Base-by-base conservation (phyloP, 371 early-diverging fungal species). In the Mucor velutinosus region DNA sequence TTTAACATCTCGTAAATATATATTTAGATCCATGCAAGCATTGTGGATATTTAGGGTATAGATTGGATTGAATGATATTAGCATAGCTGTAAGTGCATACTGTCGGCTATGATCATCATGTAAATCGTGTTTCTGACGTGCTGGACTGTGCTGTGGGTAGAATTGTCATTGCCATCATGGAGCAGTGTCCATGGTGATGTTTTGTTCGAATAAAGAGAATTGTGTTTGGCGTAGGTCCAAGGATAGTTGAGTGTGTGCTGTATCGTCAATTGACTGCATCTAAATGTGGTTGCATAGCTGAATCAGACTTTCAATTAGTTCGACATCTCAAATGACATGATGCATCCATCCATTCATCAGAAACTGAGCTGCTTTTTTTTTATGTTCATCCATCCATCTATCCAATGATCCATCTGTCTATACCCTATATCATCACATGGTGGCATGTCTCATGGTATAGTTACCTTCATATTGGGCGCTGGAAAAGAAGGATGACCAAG, bases 401-500 rank as follows among this genome's bases (percentile, higher is more conserved):
- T 60, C 60, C 21, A 19, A 60, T 56, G 27, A n/a, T 58, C 19
- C 14, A 19, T 58, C 35, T 10, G 39, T 27, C 4, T 60, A 7
- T 43, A 60, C 41, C 21, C 39, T 60, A n/a, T 60, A 25, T 15
- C 41, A 33, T 45, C 27, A 8, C 53, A 23, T 33, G 6, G 30
- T 19, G 45, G 11, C 45, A n/a, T 60, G 45, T 43, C n/a, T 60
- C n/a, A 27, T 25, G 23, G 25, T 39, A 25, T 60, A 25, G 10
- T 60, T 60, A 60, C 60, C 60, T 60, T 60, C 60, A 60, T 60
- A 30, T 23, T 60, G 60, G 59, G 58, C 45, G 60, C 41, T 60
- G 60, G 60, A 60, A 60, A 60, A 60, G 60, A 27, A 43, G 60
- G 60, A 60, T 41, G 25, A 27, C 45, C 11, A 27, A 39, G 29